Evolutionary conservation across 2,329 filamentous ascomycete species (phyloP).

Genomic region (Colletotrichum falcatum): DNA sequence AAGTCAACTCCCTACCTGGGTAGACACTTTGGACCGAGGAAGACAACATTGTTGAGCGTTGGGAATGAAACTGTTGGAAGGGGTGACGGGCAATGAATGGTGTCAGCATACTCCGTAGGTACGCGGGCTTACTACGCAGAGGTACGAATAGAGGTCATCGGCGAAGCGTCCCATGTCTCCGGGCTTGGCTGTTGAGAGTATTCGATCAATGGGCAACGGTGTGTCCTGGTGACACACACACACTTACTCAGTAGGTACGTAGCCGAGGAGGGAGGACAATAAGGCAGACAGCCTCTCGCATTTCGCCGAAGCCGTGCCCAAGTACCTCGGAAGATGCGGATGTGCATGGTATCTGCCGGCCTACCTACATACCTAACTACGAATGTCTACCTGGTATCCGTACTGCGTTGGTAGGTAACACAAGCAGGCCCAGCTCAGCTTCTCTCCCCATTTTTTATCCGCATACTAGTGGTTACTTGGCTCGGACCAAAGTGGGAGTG

Average conservation of each 20-base stretch:
- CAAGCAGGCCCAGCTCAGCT: background rate
- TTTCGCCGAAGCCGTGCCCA: conserved; percentile 28
- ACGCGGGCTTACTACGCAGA: background rate
- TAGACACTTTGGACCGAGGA: background rate
- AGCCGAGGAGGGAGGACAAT: background rate
- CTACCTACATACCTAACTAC: background rate
- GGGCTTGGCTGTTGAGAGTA: conserved; percentile 4
- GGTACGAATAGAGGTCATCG: background rate
- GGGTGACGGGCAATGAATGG: background rate
- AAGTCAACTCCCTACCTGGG: no score
- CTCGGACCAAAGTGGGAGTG: background rate
- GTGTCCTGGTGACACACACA: background rate
- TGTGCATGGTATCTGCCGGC: no score
- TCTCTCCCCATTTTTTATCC: conserved; percentile 31
- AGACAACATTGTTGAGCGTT: conserved; percentile 14
- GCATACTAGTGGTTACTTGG: conserved; percentile 26
- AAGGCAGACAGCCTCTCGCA: conserved; percentile 23
- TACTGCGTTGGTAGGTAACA: background rate
- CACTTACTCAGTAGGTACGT: no score
- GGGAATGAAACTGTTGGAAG: conserved; percentile 5
- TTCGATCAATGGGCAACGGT: background rate
- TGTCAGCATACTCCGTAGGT: conserved; percentile 10
- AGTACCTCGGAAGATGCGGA: background rate
- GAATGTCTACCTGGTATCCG: background rate
- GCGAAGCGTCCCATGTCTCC: no score